Evolutionary conservation across 225 moss, liverwort and hornwort species (phyloP).

Genomic region (Physcomitrellopsis africana): DNA sequence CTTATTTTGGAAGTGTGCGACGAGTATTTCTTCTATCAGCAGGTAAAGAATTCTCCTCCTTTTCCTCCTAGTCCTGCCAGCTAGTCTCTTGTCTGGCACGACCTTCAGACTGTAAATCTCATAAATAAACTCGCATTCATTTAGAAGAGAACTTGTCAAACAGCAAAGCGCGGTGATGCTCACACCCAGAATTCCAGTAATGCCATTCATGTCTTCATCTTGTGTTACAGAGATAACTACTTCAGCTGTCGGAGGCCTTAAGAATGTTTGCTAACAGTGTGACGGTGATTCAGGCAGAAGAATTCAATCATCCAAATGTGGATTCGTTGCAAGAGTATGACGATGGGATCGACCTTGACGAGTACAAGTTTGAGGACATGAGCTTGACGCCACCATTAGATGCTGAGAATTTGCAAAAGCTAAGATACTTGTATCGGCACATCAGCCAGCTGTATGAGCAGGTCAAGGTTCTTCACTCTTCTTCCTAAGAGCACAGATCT

Average conservation of each 20-base stretch:
- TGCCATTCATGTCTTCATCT: neutral
- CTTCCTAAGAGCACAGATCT: neutral
- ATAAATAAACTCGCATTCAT: too few species aligned
- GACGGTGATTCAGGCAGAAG: conserved; percentile 37
- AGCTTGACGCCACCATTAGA: conserved; percentile 21
- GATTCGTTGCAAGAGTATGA: conserved; percentile 36
- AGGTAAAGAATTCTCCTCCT: conserved; percentile 35
- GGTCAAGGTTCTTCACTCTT: conserved; percentile 11
- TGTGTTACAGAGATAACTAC: neutral
- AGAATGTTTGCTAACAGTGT: neutral
- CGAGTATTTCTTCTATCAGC: conserved; percentile 54
- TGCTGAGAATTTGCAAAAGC: conserved; percentile 26
- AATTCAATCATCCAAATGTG: conserved; percentile 34
- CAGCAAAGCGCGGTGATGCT: too few species aligned
- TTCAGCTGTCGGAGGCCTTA: neutral
- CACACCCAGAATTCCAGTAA: neutral
- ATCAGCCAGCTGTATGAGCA: conserved; percentile 33
- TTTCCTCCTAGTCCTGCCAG: too few species aligned
- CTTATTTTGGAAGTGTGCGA: conserved; percentile 71
- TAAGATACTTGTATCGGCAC: conserved; percentile 29
- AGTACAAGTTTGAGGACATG: conserved; percentile 25
- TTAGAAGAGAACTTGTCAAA: too few species aligned
- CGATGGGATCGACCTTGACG: conserved; percentile 30
- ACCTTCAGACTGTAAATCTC: too few species aligned
- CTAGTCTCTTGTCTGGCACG: too few species aligned